phyloP scores from a whole-genome alignment of 208 protist species.

The Tetramitus jugosus region DNA sequence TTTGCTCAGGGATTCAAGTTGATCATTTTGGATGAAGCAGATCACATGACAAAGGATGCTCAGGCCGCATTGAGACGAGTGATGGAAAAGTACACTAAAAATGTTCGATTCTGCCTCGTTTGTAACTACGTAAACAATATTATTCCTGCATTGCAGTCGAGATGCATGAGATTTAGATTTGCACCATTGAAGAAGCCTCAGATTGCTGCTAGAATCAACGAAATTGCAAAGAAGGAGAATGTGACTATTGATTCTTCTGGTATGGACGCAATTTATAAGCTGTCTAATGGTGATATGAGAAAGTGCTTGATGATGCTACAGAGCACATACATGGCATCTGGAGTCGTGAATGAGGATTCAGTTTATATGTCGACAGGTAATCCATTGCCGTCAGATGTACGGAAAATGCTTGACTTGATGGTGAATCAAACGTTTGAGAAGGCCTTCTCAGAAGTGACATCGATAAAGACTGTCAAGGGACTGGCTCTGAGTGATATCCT shows the following conservation, averaged over 20 bases:
- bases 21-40: conserved; percentile 97
- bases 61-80: conserved; percentile 94
- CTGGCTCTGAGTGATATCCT: conserved; percentile 58
- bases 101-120: conserved; percentile 95
- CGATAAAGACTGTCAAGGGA: conserved; percentile 45
- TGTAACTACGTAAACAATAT: conserved; percentile 97
- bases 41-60: conserved; percentile 94
- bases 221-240: conserved; percentile 67
- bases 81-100: conserved; percentile 95
- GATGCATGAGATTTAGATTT: conserved; percentile 97
- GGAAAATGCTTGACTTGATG: conserved; percentile 38
- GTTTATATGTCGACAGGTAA: conserved; percentile 60
- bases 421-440: conserved; percentile 42
- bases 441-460: conserved; percentile 26
- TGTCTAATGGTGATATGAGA: conserved; percentile 91
- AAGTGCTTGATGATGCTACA: conserved; percentile 94
- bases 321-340: conserved; percentile 58
- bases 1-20: conserved; percentile 86
- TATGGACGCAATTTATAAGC: conserved; percentile 72
- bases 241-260: conserved; percentile 68
- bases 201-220: conserved; percentile 64
- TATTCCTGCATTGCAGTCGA: conserved; percentile 86
- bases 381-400: conserved; percentile 48
- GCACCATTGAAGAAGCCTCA: conserved; percentile 70
- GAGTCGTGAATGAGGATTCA: conserved; percentile 34